phyloP scores from a whole-genome alignment of 129 eudicot species.

The Escallonia rubra region DNA sequence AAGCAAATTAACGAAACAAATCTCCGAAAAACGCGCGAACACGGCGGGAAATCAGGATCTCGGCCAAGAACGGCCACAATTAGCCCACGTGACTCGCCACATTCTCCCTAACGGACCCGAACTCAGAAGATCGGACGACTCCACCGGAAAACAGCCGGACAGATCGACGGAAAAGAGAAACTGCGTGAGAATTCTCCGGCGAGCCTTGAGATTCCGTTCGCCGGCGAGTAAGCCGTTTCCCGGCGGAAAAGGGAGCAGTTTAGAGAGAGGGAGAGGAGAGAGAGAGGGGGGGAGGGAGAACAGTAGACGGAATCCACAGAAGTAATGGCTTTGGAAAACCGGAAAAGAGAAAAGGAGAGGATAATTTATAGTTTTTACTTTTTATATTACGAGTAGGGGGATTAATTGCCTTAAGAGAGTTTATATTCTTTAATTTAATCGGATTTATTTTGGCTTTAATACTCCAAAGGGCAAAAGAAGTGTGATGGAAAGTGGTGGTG shows the following conservation, averaged over 20 bases:
- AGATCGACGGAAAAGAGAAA: background rate
- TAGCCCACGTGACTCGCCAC: slow-evolving; percentile 35
- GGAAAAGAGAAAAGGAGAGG: slow-evolving; percentile 45
- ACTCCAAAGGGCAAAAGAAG: slow-evolving; percentile 18
- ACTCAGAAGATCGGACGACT: slow-evolving; percentile 49
- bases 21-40: slow-evolving; percentile 5
- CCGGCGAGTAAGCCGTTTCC: slow-evolving; percentile 18
- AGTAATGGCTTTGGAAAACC: slow-evolving; percentile 38
- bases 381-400: background rate
- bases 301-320: slow-evolving; percentile 43
- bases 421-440: slow-evolving; percentile 11
- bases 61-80: slow-evolving; percentile 7
- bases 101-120: slow-evolving; percentile 40
- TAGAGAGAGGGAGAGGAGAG: slow-evolving; percentile 38
- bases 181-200: slow-evolving; percentile 10
- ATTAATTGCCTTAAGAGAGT: slow-evolving; percentile 11
- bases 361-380: slow-evolving; percentile 37
- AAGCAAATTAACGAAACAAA: background rate
- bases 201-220: background rate
- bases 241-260: background rate
- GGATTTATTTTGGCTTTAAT: no score
- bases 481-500: slow-evolving; percentile 56
- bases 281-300: slow-evolving; percentile 34
- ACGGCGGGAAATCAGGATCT: slow-evolving; percentile 51
- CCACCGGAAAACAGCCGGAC: slow-evolving; percentile 11